phyloP scores from a whole-genome alignment of 805 yeast species.

The Lipomyces starkeyi region DNA sequence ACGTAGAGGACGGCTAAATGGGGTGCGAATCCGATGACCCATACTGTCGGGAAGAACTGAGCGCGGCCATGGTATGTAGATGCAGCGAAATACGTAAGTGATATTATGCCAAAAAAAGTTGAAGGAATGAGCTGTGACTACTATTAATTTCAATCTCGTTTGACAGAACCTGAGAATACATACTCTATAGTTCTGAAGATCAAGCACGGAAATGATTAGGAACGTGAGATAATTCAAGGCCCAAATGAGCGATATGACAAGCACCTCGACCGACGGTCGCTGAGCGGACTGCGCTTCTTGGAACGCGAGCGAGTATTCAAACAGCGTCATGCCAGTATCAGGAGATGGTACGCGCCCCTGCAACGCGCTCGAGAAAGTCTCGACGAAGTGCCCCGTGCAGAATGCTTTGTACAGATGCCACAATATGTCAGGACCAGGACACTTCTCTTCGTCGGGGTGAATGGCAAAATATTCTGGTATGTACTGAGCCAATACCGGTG shows the following conservation, averaged over 20 bases:
- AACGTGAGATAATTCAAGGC: conserved; percentile 63
- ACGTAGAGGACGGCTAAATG: conserved; percentile 62
- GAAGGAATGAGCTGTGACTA: conserved; percentile 62
- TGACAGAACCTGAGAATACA: neutral
- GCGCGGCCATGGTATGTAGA: conserved; percentile 52
- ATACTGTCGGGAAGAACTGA: conserved; percentile 59
- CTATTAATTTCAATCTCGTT: conserved; percentile 5
- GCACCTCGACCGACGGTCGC: conserved; percentile 60
- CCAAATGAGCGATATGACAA: conserved; percentile 60
- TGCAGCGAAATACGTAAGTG: conserved; percentile 56
- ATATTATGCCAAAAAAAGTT: conserved; percentile 59
- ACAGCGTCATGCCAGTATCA: conserved; percentile 72
- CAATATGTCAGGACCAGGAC: conserved; percentile 58
- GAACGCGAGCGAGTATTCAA: conserved; percentile 76
- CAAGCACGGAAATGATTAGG: conserved; percentile 66
- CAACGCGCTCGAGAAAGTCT: conserved; percentile 66
- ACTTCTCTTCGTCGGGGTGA: conserved; percentile 31
- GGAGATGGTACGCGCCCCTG: conserved; percentile 62
- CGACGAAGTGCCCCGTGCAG: conserved; percentile 67
- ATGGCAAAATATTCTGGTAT: conserved; percentile 31
- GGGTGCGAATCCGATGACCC: conserved; percentile 67
- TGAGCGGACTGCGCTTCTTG: conserved; percentile 66
- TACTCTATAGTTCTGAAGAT: conserved; percentile 57
- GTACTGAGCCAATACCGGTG: conserved; percentile 39
- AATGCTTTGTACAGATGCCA: conserved; percentile 65